Evolutionary conservation across 768 basidiomycete genomes (phyloP), one percentile per base, ranked within the genome.

Genomic region (Tulasnella sp.): DNA sequence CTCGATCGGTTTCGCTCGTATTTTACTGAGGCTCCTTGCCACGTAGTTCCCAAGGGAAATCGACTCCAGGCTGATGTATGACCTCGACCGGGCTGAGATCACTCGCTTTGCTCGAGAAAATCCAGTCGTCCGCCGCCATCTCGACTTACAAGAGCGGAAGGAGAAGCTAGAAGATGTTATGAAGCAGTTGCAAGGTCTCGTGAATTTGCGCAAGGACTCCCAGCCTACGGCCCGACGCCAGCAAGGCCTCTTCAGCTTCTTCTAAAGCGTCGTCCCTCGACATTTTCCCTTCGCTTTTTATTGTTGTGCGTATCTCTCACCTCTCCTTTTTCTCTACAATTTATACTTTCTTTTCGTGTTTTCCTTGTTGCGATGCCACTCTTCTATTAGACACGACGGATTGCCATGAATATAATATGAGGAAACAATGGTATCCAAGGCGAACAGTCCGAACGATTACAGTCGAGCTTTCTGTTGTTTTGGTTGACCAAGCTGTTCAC

Each of bases 131-230:
- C 87, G 92, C 81, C 88, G 88, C 75, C 98, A 99, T 84, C 88
- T 99, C 27, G 97, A 99, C 80, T 86, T 99, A 62, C 98, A 99
- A 84, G 97, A 96, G 78, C 89, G 98, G 58, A 99, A 99, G 83
- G 97, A 99, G 85, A 98, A 98, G 86, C 88, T 99, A 24, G 98
- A 99, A 84, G 94, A 97, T 89, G 95, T 97, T 74, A 97, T 97
- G 94, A 94, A 96, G 84, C 96, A 96, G 81, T 90, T 99, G 46
- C 97, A 97, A 84, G 92, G 94, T 82, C 86, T 99, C 62, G 95
- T 95, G 27, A 94, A 94, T 52, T 89, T 98, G 44, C 93, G 96
- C 58, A 88, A 94, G 38, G 95, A 97, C 84, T 89, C 91, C 44
- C 91, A 94, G 81, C 91, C 94, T 34, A 87, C 90, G 9, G 90